A percentile compares a stretch with the other conserved stretches of the same genome.
These are phyloP conservation scores for Diospyros kaki DNA, from an alignment of 148 eudicot genomes.

Conservation along the genomic window DNA sequence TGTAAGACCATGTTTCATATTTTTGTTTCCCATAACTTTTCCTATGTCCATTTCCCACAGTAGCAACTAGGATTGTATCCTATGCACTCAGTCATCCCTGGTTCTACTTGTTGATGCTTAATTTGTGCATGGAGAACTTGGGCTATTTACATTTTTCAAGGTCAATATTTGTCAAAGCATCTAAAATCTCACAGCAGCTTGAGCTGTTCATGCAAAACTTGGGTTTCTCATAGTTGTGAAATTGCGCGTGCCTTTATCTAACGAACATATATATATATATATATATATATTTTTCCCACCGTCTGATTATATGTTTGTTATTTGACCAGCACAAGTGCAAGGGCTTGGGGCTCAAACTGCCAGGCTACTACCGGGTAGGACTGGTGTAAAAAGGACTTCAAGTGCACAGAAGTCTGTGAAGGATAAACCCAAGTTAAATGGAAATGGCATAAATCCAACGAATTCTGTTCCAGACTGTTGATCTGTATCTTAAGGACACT, in stretches of 20 bases:
- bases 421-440: conserved; percentile 34
- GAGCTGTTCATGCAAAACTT: neutral
- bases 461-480: conserved; percentile 21
- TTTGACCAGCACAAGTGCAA: conserved; percentile 44
- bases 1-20: no score
- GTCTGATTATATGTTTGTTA: conserved; percentile 4
- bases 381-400: conserved; percentile 39
- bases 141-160: neutral
- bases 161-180: neutral
- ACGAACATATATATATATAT: neutral
- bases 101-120: neutral
- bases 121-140: neutral
- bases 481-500: conserved; percentile 14
- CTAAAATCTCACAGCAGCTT: neutral
- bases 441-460: conserved; percentile 20
- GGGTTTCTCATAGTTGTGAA: neutral
- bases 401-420: conserved; percentile 32
- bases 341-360: conserved; percentile 42
- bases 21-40: no score
- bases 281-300: neutral
- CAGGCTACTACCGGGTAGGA: conserved; percentile 37
- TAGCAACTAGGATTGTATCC: no score
- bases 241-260: neutral
- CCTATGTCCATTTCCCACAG: no score
- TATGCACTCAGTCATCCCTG: neutral